phyloP scores from a whole-genome alignment of 768 basidiomycete species.

The Boletus barrowsii region DNA sequence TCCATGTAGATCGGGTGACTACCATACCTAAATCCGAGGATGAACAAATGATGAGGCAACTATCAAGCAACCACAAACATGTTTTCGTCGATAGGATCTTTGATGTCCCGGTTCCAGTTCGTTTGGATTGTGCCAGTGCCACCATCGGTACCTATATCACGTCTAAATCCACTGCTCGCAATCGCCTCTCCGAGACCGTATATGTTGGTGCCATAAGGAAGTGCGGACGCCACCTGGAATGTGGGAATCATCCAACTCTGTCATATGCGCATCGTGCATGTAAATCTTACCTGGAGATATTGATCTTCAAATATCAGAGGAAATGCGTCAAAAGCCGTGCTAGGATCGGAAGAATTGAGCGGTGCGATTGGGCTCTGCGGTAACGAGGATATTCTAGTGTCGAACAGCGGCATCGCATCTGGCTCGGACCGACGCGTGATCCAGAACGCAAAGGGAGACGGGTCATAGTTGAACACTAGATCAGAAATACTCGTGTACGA shows the following conservation, averaged over 20 bases:
- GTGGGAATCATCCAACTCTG: background rate
- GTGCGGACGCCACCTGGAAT: slow-evolving; percentile 53
- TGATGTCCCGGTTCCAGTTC: slow-evolving; percentile 60
- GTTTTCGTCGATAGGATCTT: slow-evolving; percentile 64
- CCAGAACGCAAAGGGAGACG: slow-evolving; percentile 74
- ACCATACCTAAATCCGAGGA: slow-evolving; percentile 48
- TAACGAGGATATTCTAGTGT: slow-evolving; percentile 61
- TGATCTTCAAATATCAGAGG: slow-evolving; percentile 74
- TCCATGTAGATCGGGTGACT: slow-evolving; percentile 68
- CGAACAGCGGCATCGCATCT: slow-evolving; percentile 55
- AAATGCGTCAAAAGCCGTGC: slow-evolving; percentile 57
- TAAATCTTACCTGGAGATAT: slow-evolving; percentile 56
- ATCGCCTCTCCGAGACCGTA: slow-evolving; percentile 76
- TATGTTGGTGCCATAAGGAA: slow-evolving; percentile 65
- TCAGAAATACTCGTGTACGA: slow-evolving; percentile 46
- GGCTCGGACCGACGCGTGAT: slow-evolving; percentile 64
- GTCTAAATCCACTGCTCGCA: slow-evolving; percentile 63
- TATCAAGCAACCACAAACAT: slow-evolving; percentile 35
- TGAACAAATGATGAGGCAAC: background rate
- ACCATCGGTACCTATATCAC: slow-evolving; percentile 51
- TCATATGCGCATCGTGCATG: background rate
- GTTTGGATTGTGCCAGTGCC: slow-evolving; percentile 56
- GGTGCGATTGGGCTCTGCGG: slow-evolving; percentile 56
- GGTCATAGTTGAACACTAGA: slow-evolving; percentile 61
- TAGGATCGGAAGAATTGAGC: slow-evolving; percentile 44